Evolutionary conservation across 441 rosid genomes (phyloP), one percentile per base, ranked within the genome.

Genomic region (Geranium incanum): DNA sequence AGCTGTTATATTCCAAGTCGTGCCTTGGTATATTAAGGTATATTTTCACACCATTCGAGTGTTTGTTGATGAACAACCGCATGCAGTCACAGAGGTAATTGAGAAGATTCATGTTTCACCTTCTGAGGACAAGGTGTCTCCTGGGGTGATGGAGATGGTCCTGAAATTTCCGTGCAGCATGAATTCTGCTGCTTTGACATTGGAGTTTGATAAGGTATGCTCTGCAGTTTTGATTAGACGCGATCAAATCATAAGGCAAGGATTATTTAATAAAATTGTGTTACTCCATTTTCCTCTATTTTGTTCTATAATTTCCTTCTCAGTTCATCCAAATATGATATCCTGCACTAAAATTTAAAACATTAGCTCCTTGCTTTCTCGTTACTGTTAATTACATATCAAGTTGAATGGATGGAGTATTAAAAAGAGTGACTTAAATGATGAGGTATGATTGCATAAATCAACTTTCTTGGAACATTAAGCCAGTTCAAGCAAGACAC

Each of bases 1-100:
- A 77, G 95, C 82, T 68, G 81, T 86, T 80, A 64, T 95, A 41
- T 89, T 95, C 79, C 98, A 95, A 86, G 89, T 92, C 77, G 95
- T 92, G 70, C 99, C 98, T 19, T 95, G 99, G 99, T 89, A 95
- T 81, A 74, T 92, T 50, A 95, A 89, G 81, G 93, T 95, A 41
- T 95, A 92, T 75, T 87, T 76, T 75, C 98, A 92, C 77, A 85
- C 93, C 36, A 81, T 92, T 39, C 84, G 78, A 78, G 77, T 95
- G 39, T 86, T 85, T 79, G 85, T 95, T 76, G 94, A 95, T 82
- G 88, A 84, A 76, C 80, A 84, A 77, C 83, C 75, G 65, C 77
- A 72, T 82, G 79, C 78, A 37, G 80, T 72, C 66, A 71, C 77
- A 70, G 92, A 87, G 73, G 75, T 88, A 73, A 45, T 84, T 5